Percentiles rank a stretch among this genome's conserved stretches.
These are phyloP conservation scores for Alternaria panax DNA, from an alignment of 2,329 filamentous ascomycete species.

Conservation along the genomic window DNA sequence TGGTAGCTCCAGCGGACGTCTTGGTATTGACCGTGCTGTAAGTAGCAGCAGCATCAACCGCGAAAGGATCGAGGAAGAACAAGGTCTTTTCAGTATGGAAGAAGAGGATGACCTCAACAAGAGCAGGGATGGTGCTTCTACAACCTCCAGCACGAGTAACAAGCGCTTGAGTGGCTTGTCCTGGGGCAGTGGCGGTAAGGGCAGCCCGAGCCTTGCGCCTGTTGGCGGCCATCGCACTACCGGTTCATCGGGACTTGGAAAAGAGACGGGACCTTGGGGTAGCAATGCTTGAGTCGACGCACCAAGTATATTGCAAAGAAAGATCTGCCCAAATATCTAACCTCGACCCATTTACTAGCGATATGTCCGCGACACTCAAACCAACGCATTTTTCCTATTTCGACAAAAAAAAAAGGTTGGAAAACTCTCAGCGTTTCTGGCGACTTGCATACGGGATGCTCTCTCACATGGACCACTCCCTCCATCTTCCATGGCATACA, in stretches of 20 bases:
- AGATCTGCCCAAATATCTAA: neutral
- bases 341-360: neutral
- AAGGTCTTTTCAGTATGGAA: conserved; percentile 54
- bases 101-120: conserved; percentile 49
- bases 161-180: conserved; percentile 48
- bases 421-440: conserved; percentile 17
- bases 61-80: conserved; percentile 53
- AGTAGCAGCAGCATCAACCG: conserved; percentile 51
- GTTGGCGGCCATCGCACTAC: conserved; percentile 42
- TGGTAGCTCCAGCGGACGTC: conserved; percentile 38
- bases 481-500: conserved; percentile 13
- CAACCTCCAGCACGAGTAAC: conserved; percentile 44
- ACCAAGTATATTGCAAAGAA: neutral
- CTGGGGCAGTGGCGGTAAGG: conserved; percentile 49
- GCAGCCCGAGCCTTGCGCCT: conserved; percentile 45
- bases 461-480: neutral
- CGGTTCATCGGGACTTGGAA: conserved; percentile 30
- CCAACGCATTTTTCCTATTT: conserved; percentile 4
- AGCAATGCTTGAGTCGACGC: conserved; percentile 21
- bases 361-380: conserved; percentile 4
- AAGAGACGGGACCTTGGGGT: conserved; percentile 29
- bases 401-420: conserved; percentile 3
- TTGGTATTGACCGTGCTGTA: conserved; percentile 49
- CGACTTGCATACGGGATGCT: conserved; percentile 18
- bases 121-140: conserved; percentile 44